phyloP scores from a whole-genome alignment of 2,329 filamentous ascomycete species.

The Fusarium phyllophilum region DNA sequence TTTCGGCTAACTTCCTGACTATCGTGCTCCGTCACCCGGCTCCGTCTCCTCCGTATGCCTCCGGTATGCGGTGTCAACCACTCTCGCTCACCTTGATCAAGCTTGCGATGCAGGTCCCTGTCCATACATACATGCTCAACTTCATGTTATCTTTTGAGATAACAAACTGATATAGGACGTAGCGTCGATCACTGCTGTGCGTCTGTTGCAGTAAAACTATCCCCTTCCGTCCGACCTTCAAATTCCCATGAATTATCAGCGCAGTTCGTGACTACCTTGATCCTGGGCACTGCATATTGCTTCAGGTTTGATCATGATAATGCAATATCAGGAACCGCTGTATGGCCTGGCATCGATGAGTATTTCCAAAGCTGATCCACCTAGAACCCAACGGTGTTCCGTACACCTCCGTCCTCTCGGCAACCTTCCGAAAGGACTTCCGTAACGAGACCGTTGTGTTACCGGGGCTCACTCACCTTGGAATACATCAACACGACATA shows the following conservation, averaged over 20 bases:
- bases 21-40: conserved; percentile 35
- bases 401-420: conserved; percentile 43
- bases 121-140: not conserved
- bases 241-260: conserved; percentile 24
- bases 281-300: conserved; percentile 6
- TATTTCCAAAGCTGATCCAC: conserved; percentile 11
- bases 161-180: not conserved
- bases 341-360: conserved; percentile 14
- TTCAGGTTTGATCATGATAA: conserved; percentile 1
- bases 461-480: conserved; percentile 18
- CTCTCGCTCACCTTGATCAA: conserved; percentile 12
- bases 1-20: conserved; percentile 44
- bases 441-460: conserved; percentile 18
- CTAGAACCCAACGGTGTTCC: conserved; percentile 27
- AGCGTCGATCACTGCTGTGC: conserved; percentile 21
- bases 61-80: conserved; percentile 25
- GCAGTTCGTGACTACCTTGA: conserved; percentile 13
- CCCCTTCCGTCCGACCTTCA: conserved; percentile 1
- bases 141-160: conserved; percentile 17
- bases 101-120: not conserved
- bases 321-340: conserved; percentile 5
- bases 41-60: conserved; percentile 35
- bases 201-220: conserved; percentile 5
- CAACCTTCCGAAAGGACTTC: conserved; percentile 40
- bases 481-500: conserved; percentile 10